Conservation (phyloP, 139 green algal genomes). For the Diplosphaera chodatii region DNA sequence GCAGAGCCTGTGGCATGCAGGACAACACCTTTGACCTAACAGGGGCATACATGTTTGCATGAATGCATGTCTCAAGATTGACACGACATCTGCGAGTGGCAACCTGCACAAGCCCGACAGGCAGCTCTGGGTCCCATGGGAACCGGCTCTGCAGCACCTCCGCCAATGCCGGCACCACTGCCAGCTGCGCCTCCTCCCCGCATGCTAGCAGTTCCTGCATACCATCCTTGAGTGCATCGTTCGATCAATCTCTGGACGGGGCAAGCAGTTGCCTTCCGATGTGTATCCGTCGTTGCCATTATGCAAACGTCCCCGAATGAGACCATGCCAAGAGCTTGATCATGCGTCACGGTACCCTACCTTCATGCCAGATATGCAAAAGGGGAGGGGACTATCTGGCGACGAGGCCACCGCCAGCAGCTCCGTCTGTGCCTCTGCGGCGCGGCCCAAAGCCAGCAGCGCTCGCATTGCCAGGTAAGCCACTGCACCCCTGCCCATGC, state of each 20-base stretch:
- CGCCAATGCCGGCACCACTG: not conserved
- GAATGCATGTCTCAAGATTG: too few relatives aligned
- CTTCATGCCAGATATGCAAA: not conserved
- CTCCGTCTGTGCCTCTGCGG: not conserved
- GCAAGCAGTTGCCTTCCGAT: too few relatives aligned
- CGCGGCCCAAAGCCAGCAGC: not conserved
- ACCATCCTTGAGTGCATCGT: too few relatives aligned
- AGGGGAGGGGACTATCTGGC: not conserved
- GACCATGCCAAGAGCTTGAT: too few relatives aligned
- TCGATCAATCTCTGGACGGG: too few relatives aligned
- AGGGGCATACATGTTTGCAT: too few relatives aligned
- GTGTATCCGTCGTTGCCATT: too few relatives aligned
- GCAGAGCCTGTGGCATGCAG: too few relatives aligned
- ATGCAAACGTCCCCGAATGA: too few relatives aligned
- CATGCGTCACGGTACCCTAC: not conserved
- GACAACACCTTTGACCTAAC: too few relatives aligned
- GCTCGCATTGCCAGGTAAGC: not conserved
- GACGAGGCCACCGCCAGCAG: not conserved
- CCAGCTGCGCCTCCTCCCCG: not conserved
- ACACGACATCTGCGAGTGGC: too few relatives aligned
- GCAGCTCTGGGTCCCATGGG: not conserved
- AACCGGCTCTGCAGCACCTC: not conserved
- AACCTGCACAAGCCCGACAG: not conserved
- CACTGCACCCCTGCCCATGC: not conserved
- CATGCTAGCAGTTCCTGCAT: not conserved